Conservation (phyloP, 176 grass and related monocot genomes). For the Ensete ventricosum region DNA sequence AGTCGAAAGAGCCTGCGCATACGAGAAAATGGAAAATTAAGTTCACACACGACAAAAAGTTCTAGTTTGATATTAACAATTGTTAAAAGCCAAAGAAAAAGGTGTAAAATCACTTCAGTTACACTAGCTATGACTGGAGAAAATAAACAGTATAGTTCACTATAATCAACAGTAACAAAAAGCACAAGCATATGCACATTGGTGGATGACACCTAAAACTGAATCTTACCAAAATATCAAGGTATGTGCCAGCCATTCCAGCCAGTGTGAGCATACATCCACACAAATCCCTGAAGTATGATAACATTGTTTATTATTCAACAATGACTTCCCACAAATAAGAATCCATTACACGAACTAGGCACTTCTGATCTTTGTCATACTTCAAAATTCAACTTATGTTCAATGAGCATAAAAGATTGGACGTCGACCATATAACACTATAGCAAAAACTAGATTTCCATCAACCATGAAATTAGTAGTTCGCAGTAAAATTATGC, state of each 20-base stretch:
- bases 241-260: slow-evolving; percentile 72
- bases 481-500: background rate
- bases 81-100: background rate
- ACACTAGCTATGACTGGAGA: background rate
- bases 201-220: slow-evolving; percentile 8
- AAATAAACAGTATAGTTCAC: background rate
- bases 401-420: background rate
- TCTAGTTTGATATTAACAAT: background rate
- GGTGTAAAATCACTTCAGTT: background rate
- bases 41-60: background rate
- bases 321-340: slow-evolving; percentile 12
- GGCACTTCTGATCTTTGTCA: background rate
- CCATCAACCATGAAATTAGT: background rate
- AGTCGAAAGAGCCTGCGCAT: slow-evolving; percentile 63
- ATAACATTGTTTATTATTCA: slow-evolving; percentile 1
- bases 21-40: background rate
- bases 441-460: background rate
- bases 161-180: background rate
- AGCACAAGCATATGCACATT: background rate
- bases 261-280: slow-evolving; percentile 67
- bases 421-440: background rate
- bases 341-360: background rate
- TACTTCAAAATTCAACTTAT: background rate
- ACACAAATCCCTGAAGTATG: slow-evolving; percentile 51
- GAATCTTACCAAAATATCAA: slow-evolving; percentile 87